Base-by-base conservation (phyloP, 2,329 filamentous ascomycete genomes). In the Fusarium mundagurra region DNA sequence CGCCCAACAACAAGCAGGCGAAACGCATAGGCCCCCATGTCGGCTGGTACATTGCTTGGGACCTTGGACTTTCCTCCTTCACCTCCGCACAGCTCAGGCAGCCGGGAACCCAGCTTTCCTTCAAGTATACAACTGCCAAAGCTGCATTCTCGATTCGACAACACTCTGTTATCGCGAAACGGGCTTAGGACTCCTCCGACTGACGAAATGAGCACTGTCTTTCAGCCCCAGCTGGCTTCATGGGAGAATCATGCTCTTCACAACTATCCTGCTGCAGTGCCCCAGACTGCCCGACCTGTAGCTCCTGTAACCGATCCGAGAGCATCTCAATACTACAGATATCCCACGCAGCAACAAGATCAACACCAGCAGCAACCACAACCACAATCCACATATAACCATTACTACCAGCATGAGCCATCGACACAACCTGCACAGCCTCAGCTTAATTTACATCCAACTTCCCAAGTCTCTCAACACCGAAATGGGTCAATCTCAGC, bases 151-250 rank as follows among this genome's bases (percentile, higher is more conserved):
- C 67, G 76, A 59, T 64, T 61, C 61, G 47, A 76, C 69, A 64
- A 72, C 61, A 64, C 72, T 55, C 59, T 62, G 43, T 65, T 60
- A 45, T 61, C 71, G 60, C 79, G 76, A 64, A 79, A 80, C 79
- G 86, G 87, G 69, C 84, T 88, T 76, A 83, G 82, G 77, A 88
- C 87, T 67, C 87, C 88, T 59, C 87, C 87, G 45, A 80, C 83
- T 73, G 87, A 89, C 82, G 83, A 85, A 68, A 86, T 90, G 88
- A 87, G 84, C 74, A 82, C 86, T 70, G 82, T 85, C n/a, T 89
- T 88, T 74, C 86, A 88, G 58, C 82, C 84, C 18, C 81, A 84
- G 62, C 82, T 86, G 76, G 82, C 85, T 67, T 83, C 84, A 60
- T 89, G 87, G 79, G 84, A 86, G 45, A 82, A 78, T 72, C 84